Evolutionary conservation across 768 basidiomycete species (phyloP).

Genomic region (Kwoniella dejecticola): DNA sequence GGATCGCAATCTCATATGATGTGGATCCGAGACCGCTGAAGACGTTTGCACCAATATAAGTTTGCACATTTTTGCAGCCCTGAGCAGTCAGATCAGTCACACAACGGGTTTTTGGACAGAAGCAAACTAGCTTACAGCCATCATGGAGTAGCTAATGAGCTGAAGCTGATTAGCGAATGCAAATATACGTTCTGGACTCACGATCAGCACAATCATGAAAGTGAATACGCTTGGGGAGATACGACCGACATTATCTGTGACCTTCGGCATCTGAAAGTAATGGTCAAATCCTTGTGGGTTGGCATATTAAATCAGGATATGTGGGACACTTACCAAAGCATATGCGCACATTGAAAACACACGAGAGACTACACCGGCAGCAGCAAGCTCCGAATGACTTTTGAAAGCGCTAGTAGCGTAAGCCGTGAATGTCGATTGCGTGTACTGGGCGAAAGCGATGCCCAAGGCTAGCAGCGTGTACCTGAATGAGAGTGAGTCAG

Average conservation of each 20-base stretch:
- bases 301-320: neutral
- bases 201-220: neutral
- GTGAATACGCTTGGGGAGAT: slow-evolving; percentile 7
- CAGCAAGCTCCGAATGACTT: slow-evolving; percentile 12
- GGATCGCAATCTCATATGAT: slow-evolving; percentile 13
- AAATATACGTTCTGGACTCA: neutral
- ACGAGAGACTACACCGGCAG: slow-evolving; percentile 15
- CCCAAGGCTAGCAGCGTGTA: neutral
- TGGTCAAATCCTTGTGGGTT: neutral
- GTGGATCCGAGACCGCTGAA: slow-evolving; percentile 13
- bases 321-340: neutral
- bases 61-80: slow-evolving; percentile 17
- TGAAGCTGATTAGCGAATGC: neutral
- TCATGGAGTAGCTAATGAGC: slow-evolving; percentile 12
- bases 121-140: slow-evolving; percentile 10
- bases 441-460: slow-evolving; percentile 16
- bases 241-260: slow-evolving; percentile 11
- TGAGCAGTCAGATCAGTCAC: neutral
- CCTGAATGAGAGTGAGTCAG: neutral
- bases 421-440: slow-evolving; percentile 4
- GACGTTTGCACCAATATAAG: slow-evolving; percentile 13
- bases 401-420: slow-evolving; percentile 18
- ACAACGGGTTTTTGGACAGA: neutral
- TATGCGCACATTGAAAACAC: slow-evolving; percentile 15
- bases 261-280: slow-evolving; percentile 1